Evolutionary conservation across 2,329 filamentous ascomycete genomes (phyloP), one percentile per base, ranked within the genome.

Genomic region (Thielaviopsis musarum): DNA sequence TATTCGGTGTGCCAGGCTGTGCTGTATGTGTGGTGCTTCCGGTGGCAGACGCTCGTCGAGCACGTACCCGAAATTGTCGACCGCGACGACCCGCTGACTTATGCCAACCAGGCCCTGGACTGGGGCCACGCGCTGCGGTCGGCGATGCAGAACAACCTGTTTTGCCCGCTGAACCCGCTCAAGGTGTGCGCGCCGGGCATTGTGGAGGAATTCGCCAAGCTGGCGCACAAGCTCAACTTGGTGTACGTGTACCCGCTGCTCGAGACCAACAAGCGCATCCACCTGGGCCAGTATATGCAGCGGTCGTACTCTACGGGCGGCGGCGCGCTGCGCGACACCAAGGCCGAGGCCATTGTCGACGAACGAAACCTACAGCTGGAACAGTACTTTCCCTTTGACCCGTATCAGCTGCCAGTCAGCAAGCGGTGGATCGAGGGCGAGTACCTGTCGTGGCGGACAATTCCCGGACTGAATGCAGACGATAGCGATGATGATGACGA

Each of bases 331-430:
- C 58, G 61, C 17, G 60, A 62, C 41, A 62, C 60, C 7, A 62
- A 59, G 41, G 57, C 57, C 9, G 57, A 62, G 51, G 55, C 56
- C 30, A 52, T 59, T 52, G 52, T 52, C 17, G 86, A 87, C 61
- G 88, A 95, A 65, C 83, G 84, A 63, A 85, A 83, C 66, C 84
- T 91, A 66, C 85, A 95, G 70, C 78, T 98, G 1, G 91, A 97
- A 65, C 87, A 90, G 0, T 96, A 95, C 70, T 98, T 97, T 67
- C 93, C 93, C 0, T 98, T 98, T 67, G 93, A 98, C 68, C 94
- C 94, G 2, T 98, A 97, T 70, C 86, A 91, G 66, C 75, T 98
- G 56, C 91, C 91, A 0, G 76, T 83, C 65, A 96, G 91, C 70
- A 89, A 87, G 70, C 79, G 83, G 61, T 97, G 93, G 94, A 73